A percentile compares a stretch with the other conserved stretches of the same genome.
Conservation (phyloP, 2,329 filamentous ascomycete genomes). For the Chaetomium olivaceum region DNA sequence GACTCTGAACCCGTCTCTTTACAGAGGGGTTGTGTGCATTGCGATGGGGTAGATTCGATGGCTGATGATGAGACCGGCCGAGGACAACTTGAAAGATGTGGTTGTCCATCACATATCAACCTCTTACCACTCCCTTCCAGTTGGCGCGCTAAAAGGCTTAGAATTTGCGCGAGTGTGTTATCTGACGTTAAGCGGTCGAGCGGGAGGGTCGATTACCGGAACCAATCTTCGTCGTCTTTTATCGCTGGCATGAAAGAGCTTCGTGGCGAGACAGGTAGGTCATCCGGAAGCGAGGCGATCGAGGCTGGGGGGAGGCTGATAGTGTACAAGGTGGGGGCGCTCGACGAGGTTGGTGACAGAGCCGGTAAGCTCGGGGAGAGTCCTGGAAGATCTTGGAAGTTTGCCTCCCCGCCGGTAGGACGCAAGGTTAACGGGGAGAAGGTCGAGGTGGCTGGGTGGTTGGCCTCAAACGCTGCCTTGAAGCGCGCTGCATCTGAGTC, state of each 20-base stretch:
- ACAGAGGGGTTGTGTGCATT: too few species aligned
- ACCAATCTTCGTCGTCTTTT: not conserved
- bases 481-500: conserved; percentile 2
- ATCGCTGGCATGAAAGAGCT: not conserved
- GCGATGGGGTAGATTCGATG: not conserved
- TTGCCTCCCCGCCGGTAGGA: not conserved
- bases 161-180: not conserved
- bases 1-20: not conserved
- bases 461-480: conserved; percentile 4
- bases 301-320: not conserved
- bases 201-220: too few species aligned
- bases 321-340: not conserved
- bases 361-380: not conserved
- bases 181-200: not conserved
- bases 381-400: not conserved
- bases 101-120: too few species aligned
- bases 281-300: not conserved
- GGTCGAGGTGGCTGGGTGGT: not conserved
- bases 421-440: not conserved
- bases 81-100: too few species aligned
- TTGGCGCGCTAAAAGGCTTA: not conserved
- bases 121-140: too few species aligned
- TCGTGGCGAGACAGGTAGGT: conserved; percentile 15
- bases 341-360: not conserved
- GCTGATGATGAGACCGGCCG: not conserved